Evolutionary conservation across 2,329 filamentous ascomycete species (phyloP).

Genomic region (Sphaerostilbella broomeana): DNA sequence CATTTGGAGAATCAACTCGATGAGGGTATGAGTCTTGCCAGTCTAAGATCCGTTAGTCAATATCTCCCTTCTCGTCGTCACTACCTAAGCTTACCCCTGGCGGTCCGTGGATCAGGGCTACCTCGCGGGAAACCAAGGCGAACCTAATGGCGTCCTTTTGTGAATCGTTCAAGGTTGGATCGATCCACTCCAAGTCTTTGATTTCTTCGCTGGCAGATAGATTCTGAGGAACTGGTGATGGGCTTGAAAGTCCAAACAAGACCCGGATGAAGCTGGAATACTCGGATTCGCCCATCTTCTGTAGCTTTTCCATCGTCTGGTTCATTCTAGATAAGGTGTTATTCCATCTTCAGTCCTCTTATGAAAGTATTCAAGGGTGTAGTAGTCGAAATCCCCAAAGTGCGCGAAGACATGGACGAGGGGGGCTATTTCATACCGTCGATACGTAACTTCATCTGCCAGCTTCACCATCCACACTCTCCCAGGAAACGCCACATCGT

Average conservation of each 20-base stretch:
- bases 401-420: not conserved
- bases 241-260: slow-evolving; percentile 53
- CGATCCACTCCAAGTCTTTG: slow-evolving; percentile 51
- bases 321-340: slow-evolving; percentile 46
- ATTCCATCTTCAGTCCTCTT: not conserved
- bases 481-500: slow-evolving; percentile 37
- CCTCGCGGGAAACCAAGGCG: slow-evolving; percentile 70
- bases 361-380: not conserved
- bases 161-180: slow-evolving; percentile 56
- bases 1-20: slow-evolving; percentile 91
- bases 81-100: slow-evolving; percentile 55
- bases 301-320: slow-evolving; percentile 52
- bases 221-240: slow-evolving; percentile 41
- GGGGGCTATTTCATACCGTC: slow-evolving; percentile 33
- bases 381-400: not conserved
- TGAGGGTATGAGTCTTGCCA: slow-evolving; percentile 92
- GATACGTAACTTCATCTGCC: slow-evolving; percentile 62
- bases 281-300: slow-evolving; percentile 50
- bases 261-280: slow-evolving; percentile 56
- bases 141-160: slow-evolving; percentile 71
- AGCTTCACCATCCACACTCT: slow-evolving; percentile 60
- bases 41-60: slow-evolving; percentile 45
- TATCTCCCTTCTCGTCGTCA: not conserved
- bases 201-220: slow-evolving; percentile 36
- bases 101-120: slow-evolving; percentile 89